Evolutionary conservation across 148 eudicot species (phyloP), one percentile per base, ranked within the genome.

Genomic region (Persicaria maculosa): DNA sequence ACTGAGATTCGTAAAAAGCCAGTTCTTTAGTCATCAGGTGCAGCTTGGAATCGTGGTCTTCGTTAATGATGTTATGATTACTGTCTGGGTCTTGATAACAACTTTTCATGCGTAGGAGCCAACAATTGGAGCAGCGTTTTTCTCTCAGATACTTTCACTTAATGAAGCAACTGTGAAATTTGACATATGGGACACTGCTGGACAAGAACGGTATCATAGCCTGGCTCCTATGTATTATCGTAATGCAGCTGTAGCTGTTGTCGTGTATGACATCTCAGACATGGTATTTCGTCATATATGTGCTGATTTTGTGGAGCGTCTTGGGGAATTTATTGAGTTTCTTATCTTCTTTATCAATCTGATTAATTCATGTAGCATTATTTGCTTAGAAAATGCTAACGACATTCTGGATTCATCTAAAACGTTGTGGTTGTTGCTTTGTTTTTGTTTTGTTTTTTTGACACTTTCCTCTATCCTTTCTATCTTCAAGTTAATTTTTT

Each of bases 221-320:
- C 82, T 86, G 78, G 84, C 89, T 76, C 89, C 89, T 12, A 86
- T 86, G 87, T 86, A 86, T 58, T 86, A 86, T 67, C 83, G 89
- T 22, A 81, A 83, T 44, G 89, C 89, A 1, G 84, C 89, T 44
- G 87, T 83, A 55, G 83, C 87, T 50, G 19, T 86, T 50, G 78
- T 86, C 59, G 86, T 86, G 48, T 86, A 81, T 73, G 89, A 86
- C 73, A 86, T 86, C 53, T 74, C 89, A 4, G 80, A 80, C 75
- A 78, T 50, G 87, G 89, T 86, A 84, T 17, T 65, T 65, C 46
- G 15, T 40, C 46, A 65, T 17, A 45, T 5, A 12, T 65, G n/a
- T 40, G 6, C 69, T 64, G 12, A 36, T 19, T 64, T 64, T 45
- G 17, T 15, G n/a, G 25, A 8, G 1, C 62, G 7, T 57, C 62